phyloP scores from a whole-genome alignment of 2,329 filamentous ascomycete species.

The Penicillium sclerotiorum region DNA sequence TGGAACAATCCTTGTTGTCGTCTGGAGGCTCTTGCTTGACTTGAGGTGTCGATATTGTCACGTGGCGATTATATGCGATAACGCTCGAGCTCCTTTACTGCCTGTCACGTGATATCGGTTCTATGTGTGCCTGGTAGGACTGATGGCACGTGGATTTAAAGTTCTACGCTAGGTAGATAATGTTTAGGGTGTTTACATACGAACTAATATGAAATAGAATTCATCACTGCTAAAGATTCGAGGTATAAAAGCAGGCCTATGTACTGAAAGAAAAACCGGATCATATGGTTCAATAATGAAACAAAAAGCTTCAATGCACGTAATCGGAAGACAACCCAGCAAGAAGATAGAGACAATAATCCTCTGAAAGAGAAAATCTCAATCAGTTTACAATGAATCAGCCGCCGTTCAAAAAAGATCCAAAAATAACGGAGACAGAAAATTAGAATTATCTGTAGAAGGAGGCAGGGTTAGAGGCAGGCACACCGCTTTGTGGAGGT shows the following conservation, averaged over 20 bases:
- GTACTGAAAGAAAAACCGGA: constrained; percentile 20
- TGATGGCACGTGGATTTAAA: no score
- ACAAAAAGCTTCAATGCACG: constrained; percentile 20
- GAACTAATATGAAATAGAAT: no score
- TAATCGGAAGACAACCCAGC: constrained; percentile 7
- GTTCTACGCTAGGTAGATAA: no score
- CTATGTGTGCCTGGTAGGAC: no score
- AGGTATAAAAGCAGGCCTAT: constrained; percentile 23
- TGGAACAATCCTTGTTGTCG: neutral
- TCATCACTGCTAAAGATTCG: neutral
- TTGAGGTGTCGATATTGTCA: constrained; percentile 2
- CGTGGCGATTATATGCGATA: constrained; percentile 1
- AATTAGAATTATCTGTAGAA: constrained; percentile 38
- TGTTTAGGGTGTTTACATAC: no score
- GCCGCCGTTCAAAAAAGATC: neutral
- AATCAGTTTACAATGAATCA: neutral
- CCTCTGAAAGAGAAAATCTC: neutral
- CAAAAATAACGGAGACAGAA: neutral
- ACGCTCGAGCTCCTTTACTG: neutral
- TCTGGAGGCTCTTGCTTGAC: neutral
- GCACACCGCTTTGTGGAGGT: constrained; percentile 31
- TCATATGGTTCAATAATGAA: constrained; percentile 11
- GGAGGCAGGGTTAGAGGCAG: constrained; percentile 41
- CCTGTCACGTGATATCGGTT: no score
- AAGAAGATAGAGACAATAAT: constrained; percentile 2